Base-by-base conservation (phyloP, 31 red algal species). In the Porphyra umbilicalis region DNA sequence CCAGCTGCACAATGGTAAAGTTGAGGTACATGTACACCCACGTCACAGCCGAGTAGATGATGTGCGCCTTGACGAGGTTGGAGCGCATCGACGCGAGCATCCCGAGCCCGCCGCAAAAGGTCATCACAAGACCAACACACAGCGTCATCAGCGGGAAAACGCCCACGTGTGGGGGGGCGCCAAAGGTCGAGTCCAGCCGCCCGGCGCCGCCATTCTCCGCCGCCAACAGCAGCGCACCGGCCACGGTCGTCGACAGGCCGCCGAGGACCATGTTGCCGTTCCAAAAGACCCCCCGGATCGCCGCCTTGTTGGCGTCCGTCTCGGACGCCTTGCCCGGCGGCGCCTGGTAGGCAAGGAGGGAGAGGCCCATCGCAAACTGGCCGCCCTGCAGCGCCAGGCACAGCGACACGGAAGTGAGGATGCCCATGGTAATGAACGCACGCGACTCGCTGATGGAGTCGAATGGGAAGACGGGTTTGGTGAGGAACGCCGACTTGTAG, bases 341-440 rank as follows among this genome's bases (percentile, higher is more conserved):
- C 25, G 57, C 25, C 57, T 71, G 57, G 57, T 71, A 71, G 11
- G 57, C 57, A 7, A 71, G 20, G 25, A 71, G 57, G 3, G 57
- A 16, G 30, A 78, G 16, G 77, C 77, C 77, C 33, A 78, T 35
- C 16, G 77, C 35, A 76, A 94, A 89, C 80, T 94, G 92, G 75
- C 92, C 92, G 32, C 83, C 87, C 77, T 89, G 87, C 71, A 94
- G 77, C 34, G 92, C 87, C 8, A 89, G 76, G 77, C 87, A 94
- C 36, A 89, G 89, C 31, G 84, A 31, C 77, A 94, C 83, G 0
- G 86, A 89, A 0, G 92, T 90, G 30, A 94, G 34, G 32, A 94
- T 87, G 14, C 92, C 92, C 20, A 89, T 32, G 6, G 76, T 34
- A 35, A 94, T 86, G 14, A 89, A 6, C 36, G 87, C 85, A 4